Conservation (phyloP, 1,139 yeast species). For the Geotrichum citri-aurantii region DNA sequence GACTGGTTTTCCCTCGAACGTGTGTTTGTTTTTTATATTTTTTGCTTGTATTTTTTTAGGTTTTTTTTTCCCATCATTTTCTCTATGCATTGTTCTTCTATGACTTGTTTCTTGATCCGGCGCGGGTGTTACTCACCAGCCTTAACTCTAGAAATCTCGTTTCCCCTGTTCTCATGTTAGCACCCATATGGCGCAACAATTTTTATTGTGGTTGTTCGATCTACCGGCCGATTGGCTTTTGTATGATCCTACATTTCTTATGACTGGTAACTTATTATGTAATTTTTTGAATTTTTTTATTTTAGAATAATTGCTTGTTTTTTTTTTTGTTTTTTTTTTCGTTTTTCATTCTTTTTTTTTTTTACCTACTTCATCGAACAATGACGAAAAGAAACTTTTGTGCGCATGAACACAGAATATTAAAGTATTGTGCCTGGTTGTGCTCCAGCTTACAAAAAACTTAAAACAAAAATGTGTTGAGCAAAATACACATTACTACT, state of each 20-base stretch:
- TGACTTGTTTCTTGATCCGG: background rate
- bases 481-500: too few species aligned
- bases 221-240: background rate
- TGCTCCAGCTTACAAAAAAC: too few species aligned
- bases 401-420: too few species aligned
- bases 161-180: background rate
- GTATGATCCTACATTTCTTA: background rate
- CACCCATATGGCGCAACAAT: background rate
- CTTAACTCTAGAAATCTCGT: background rate
- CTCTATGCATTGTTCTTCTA: background rate
- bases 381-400: too few species aligned
- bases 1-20: background rate
- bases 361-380: too few species aligned
- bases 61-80: background rate
- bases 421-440: too few species aligned
- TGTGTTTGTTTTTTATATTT: background rate
- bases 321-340: slow-evolving; percentile 1
- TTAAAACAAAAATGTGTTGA: too few species aligned
- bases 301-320: too few species aligned
- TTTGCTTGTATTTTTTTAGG: too few species aligned
- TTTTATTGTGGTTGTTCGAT: background rate
- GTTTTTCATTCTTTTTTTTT: background rate
- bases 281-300: too few species aligned
- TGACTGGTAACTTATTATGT: too few species aligned
- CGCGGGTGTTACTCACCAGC: background rate